Evolutionary conservation across 192 early-diverging fungal species (phyloP).

Genomic region (Coemansia sp.): DNA sequence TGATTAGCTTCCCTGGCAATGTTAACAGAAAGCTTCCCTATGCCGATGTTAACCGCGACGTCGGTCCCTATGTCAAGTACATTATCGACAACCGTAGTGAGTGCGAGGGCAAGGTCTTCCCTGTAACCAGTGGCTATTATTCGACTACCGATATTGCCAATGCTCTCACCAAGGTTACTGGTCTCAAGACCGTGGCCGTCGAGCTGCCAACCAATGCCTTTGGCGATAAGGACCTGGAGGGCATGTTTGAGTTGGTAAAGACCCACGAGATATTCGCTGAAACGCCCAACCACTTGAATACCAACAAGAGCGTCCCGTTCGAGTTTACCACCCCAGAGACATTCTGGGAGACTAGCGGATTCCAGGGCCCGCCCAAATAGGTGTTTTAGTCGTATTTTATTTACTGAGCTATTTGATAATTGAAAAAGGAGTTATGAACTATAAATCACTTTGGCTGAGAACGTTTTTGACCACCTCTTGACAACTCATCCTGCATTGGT

Average conservation of each 20-base stretch:
- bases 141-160: conserved; percentile 18
- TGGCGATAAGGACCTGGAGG: background rate
- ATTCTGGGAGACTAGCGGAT: conserved; percentile 21
- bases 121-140: conserved; percentile 16
- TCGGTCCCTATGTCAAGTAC: conserved; percentile 18
- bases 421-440: too few species aligned
- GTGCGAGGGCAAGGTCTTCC: conserved; percentile 4
- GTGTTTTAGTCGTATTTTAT: background rate
- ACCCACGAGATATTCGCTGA: conserved; percentile 16
- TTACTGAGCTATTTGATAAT: background rate
- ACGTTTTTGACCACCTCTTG: too few species aligned
- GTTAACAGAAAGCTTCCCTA: conserved; percentile 11
- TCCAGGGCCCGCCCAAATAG: conserved; percentile 14
- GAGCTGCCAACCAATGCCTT: conserved; percentile 10
- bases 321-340: conserved; percentile 14
- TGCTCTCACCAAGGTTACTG: conserved; percentile 18
- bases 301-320: background rate
- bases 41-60: conserved; percentile 15
- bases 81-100: conserved; percentile 15
- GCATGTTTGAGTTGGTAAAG: conserved; percentile 26
- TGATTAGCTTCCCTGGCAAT: conserved; percentile 13
- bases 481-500: too few species aligned
- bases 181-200: conserved; percentile 1
- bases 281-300: background rate
- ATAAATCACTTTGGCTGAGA: too few species aligned